These are phyloP conservation scores for Fraxinus sp. DNA, from an alignment of 305 asterid species.

Conservation along the genomic window DNA sequence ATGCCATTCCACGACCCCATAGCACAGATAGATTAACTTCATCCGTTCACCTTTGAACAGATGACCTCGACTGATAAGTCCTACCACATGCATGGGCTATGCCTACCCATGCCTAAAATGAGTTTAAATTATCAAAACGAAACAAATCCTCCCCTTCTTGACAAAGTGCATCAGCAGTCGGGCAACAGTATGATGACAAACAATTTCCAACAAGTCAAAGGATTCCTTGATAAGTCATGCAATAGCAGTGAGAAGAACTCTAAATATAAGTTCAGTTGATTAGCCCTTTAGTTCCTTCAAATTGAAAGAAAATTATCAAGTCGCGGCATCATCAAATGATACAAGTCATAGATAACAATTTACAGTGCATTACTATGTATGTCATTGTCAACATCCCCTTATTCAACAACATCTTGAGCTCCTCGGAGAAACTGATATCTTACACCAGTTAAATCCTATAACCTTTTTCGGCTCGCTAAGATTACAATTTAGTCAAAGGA, in stretches of 20 bases:
- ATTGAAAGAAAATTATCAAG: neutral
- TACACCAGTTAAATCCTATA: neutral
- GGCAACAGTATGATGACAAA: neutral
- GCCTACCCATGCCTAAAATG: neutral
- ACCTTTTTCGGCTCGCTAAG: neutral
- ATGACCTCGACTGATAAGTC: neutral
- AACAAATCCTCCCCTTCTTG: neutral
- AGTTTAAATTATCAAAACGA: neutral
- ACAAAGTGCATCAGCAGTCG: neutral
- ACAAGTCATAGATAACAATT: neutral
- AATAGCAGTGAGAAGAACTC: neutral
- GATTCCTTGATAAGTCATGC: neutral
- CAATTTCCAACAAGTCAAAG: neutral
- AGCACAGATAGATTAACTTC: neutral
- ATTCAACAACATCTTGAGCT: neutral
- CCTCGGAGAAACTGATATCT: neutral
- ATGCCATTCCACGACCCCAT: neutral
- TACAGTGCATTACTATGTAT: neutral
- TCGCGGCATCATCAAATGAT: neutral
- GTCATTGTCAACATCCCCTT: neutral
- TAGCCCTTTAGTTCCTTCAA: neutral
- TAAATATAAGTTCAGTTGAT: neutral
- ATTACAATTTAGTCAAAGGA: neutral
- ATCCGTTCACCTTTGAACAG: neutral
- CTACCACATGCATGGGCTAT: neutral